Conservation (phyloP, 2,329 filamentous ascomycete genomes). For the Claviceps sp. region DNA sequence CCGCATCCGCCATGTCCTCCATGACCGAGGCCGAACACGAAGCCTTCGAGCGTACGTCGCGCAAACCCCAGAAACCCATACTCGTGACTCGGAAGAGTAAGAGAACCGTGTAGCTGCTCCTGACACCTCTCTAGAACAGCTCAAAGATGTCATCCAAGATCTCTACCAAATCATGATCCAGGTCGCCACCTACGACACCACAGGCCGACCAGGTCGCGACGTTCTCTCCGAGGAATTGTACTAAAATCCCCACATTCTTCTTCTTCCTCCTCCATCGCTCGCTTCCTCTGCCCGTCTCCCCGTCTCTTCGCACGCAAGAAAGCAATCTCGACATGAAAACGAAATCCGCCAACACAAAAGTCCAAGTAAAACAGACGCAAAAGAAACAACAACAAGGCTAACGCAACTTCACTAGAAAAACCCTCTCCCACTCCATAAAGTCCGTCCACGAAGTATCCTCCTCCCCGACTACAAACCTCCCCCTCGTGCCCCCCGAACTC, state of each 20-base stretch:
- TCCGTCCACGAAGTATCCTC: slow-evolving; percentile 27
- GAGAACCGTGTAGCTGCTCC: neutral
- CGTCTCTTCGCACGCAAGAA: too few relatives aligned
- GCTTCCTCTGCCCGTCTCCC: too few relatives aligned
- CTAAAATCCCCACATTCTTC: slow-evolving; percentile 1
- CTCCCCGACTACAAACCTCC: slow-evolving; percentile 26
- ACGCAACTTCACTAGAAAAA: slow-evolving; percentile 21
- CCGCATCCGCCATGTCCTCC: slow-evolving; percentile 19
- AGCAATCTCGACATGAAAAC: too few relatives aligned
- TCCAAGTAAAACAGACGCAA: neutral
- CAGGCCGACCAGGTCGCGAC: slow-evolving; percentile 36
- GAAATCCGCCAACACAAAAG: too few relatives aligned
- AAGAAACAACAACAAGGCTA: neutral
- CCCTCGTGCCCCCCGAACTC: slow-evolving; percentile 46
- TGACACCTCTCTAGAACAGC: slow-evolving; percentile 29
- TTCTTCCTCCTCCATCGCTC: too few relatives aligned
- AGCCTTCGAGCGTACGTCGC: slow-evolving; percentile 24
- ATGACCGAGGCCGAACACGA: slow-evolving; percentile 25
- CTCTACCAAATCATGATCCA: slow-evolving; percentile 53
- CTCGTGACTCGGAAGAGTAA: neutral
- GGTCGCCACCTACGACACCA: slow-evolving; percentile 45
- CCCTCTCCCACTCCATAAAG: slow-evolving; percentile 25
- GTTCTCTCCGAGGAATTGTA: slow-evolving; percentile 43
- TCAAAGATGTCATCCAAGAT: slow-evolving; percentile 50
- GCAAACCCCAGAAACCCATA: neutral